Conservation (phyloP, 2,329 filamentous ascomycete species). For the Colletotrichum tofieldiae region DNA sequence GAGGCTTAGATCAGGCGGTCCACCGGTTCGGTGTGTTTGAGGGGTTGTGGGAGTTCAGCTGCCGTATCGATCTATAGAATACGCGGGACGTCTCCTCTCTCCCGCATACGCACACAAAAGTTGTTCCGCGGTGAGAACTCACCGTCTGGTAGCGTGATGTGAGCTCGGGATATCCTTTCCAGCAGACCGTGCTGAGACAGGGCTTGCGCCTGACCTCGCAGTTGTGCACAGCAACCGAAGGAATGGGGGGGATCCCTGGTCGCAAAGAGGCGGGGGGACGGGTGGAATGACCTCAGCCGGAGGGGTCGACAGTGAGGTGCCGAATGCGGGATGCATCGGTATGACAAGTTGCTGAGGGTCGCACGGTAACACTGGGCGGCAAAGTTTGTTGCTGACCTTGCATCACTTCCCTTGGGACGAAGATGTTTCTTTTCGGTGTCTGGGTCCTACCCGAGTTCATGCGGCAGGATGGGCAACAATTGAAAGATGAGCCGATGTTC, state of each 20-base stretch:
- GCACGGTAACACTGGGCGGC: constrained; percentile 7
- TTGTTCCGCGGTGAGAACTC: constrained; percentile 2
- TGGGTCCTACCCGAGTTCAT: constrained; percentile 1
- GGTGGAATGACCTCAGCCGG: constrained; percentile 9
- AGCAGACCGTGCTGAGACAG: constrained; percentile 28
- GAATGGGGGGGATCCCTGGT: constrained; percentile 9
- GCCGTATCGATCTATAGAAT: constrained; percentile 10
- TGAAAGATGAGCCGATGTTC: constrained; percentile 4
- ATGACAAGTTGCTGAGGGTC: background rate
- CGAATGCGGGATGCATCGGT: constrained; percentile 21
- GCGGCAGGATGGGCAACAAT: background rate
- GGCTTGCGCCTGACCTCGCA: constrained; percentile 32
- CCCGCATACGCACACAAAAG: background rate
- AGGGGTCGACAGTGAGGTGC: background rate
- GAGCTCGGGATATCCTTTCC: constrained; percentile 36
- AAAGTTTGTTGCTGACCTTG: constrained; percentile 19
- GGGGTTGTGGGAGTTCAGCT: background rate
- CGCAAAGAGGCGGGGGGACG: background rate
- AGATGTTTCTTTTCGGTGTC: background rate
- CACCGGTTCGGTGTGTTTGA: constrained; percentile 31
- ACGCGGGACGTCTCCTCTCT: background rate
- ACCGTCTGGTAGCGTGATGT: constrained; percentile 26
- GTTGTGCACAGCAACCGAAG: constrained; percentile 7
- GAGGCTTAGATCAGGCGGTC: constrained; percentile 37
- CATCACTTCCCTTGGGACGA: constrained; percentile 11